Conservation (phyloP, 2,329 filamentous ascomycete species). For the Claviceps pazoutovae region DNA sequence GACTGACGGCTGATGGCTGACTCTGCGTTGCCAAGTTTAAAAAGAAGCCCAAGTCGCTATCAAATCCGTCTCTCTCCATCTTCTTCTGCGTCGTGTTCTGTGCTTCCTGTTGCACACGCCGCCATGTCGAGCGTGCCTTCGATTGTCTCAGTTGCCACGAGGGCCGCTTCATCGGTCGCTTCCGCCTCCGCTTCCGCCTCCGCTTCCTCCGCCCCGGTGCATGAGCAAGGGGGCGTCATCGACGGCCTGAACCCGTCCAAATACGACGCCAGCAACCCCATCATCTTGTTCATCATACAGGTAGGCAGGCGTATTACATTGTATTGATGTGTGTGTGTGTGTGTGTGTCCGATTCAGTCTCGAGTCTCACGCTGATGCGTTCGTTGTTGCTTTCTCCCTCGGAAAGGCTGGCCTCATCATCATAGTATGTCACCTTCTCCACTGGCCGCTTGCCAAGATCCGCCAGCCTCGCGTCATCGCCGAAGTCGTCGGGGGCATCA, state of each 20-base stretch:
- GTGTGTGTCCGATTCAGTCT: background rate
- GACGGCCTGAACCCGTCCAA: constrained; percentile 55
- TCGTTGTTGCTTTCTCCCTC: background rate
- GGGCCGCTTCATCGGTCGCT: constrained; percentile 14
- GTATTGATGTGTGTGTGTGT: background rate
- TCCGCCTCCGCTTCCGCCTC: constrained; percentile 14
- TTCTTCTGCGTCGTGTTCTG: background rate
- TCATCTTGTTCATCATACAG: constrained; percentile 67
- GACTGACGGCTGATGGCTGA: background rate
- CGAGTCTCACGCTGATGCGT: background rate
- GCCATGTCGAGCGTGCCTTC: constrained; percentile 6
- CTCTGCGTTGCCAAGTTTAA: background rate
- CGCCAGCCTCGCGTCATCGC: constrained; percentile 73
- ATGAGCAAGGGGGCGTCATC: constrained; percentile 47
- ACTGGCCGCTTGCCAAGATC: constrained; percentile 63
- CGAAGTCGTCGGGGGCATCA: constrained; percentile 71
- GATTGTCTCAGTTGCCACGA: constrained; percentile 10
- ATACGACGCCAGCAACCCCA: constrained; percentile 58
- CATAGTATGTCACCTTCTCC: constrained; percentile 39
- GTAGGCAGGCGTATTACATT: constrained; percentile 10
- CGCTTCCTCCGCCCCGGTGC: constrained; percentile 15
- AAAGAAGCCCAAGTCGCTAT: too few relatives aligned
- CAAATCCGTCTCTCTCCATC: background rate
- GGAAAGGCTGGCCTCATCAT: constrained; percentile 29
- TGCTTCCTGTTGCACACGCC: background rate